phyloP scores from a whole-genome alignment of 176 grass and related monocot genomes.

The Eleusine indica region DNA sequence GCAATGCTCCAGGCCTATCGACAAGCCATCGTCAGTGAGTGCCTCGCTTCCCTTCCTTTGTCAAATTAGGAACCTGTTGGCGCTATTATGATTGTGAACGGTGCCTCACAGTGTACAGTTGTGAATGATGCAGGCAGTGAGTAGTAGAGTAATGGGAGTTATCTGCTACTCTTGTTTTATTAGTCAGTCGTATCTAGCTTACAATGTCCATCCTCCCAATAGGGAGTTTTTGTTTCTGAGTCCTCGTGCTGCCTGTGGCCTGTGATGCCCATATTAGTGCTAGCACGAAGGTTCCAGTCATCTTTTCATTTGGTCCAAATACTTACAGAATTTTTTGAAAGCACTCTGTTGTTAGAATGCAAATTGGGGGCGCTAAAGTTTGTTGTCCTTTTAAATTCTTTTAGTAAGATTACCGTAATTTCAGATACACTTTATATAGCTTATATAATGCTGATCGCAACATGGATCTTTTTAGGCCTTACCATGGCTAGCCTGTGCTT shows the following conservation, averaged over 20 bases:
- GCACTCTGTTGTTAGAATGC: neutral
- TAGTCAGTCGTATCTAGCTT: neutral
- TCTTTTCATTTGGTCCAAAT: neutral
- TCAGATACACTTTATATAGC: neutral
- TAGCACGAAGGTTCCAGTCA: neutral
- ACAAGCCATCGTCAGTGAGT: constrained; percentile 85
- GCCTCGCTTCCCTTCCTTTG: neutral
- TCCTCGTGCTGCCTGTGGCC: neutral
- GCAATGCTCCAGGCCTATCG: constrained; percentile 80
- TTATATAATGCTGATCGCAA: neutral
- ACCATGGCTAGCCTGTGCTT: neutral
- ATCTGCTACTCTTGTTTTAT: neutral
- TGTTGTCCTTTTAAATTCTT: neutral
- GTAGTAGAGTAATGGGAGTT: neutral
- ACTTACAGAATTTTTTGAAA: neutral
- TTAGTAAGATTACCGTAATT: neutral
- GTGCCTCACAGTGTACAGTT: neutral
- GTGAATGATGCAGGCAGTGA: neutral
- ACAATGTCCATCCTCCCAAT: neutral
- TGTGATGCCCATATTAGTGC: neutral
- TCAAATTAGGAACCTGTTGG: neutral
- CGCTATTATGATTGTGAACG: neutral
- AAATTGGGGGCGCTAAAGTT: neutral
- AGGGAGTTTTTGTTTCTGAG: neutral
- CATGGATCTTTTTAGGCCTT: neutral